phyloP scores from a whole-genome alignment of 129 eudicot genomes.

The Erigeron canadensis region DNA sequence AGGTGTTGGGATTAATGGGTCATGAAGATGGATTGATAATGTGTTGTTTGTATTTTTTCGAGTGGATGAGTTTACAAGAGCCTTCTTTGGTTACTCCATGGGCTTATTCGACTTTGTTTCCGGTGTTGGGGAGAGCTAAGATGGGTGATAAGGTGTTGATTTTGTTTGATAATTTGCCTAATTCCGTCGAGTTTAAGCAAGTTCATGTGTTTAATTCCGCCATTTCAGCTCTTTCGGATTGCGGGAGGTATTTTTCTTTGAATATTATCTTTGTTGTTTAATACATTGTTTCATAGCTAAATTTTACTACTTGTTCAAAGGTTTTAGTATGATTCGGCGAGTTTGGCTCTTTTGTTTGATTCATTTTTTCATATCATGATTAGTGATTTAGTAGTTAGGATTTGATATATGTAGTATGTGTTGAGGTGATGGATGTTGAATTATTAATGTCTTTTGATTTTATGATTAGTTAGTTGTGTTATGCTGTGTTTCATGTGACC shows the following conservation, averaged over 20 bases:
- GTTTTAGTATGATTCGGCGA: slow-evolving; percentile 17
- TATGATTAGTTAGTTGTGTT: slow-evolving; percentile 9
- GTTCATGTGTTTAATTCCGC: slow-evolving; percentile 84
- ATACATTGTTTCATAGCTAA: slow-evolving; percentile 3
- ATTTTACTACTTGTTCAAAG: slow-evolving; percentile 28
- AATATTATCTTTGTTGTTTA: neutral
- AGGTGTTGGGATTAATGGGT: slow-evolving; percentile 66
- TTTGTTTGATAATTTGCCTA: slow-evolving; percentile 68
- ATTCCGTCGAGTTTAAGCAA: slow-evolving; percentile 38
- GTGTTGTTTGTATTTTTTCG: slow-evolving; percentile 79
- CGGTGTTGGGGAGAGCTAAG: slow-evolving; percentile 62
- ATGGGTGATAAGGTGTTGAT: slow-evolving; percentile 71
- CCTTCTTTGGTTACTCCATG: slow-evolving; percentile 71
- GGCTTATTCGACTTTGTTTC: slow-evolving; percentile 74
- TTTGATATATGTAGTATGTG: neutral
- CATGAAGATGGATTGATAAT: slow-evolving; percentile 50
- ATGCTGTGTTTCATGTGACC: slow-evolving; percentile 1
- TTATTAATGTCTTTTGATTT: neutral
- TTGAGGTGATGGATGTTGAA: slow-evolving; percentile 9
- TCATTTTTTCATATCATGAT: slow-evolving; percentile 7
- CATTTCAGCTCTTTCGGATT: slow-evolving; percentile 63
- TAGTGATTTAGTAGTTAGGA: slow-evolving; percentile 35
- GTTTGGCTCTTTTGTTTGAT: neutral
- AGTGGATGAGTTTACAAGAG: slow-evolving; percentile 93
- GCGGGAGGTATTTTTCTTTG: slow-evolving; percentile 59